Base-by-base conservation (phyloP, 2,329 filamentous ascomycete species). In the Phialocephala subalpina region DNA sequence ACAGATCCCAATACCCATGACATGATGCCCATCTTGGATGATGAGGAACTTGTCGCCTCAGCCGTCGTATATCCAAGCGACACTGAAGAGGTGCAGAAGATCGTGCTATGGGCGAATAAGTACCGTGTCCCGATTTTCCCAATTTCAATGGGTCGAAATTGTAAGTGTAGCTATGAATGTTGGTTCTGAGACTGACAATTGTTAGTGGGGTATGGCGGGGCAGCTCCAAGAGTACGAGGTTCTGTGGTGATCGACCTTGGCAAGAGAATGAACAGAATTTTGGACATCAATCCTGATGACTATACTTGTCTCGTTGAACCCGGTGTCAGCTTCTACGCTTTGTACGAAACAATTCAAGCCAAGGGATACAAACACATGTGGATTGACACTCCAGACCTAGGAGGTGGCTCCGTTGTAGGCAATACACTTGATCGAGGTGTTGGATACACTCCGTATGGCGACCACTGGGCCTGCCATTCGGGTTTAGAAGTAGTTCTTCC, bases 281-380 rank as follows among this genome's bases (percentile, higher is more conserved):
- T 87, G 6, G 78, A 84, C 49, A 80, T 87, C 14, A 81, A 84
- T 69, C 79, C 78, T 0, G 80, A 83, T 16, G 81, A 80, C 45
- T 82, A 81, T 18, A 84, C 79, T 61, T 83, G 79, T 60, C 74
- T 87, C 0, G 79, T 87, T 6, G 84, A 87, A 70, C 85, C 85
- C 0, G 85, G 85, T 0, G 85, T 87, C 0, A 82, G 83, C 0
- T 87, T 82, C 70, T 81, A 82, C 62, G 80, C 79, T 25, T 76
- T 87, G 6, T 80, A 86, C 66, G 78, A 86, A 22, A 79, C 82
- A 55, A 75, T 85, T n/a, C 74, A 79, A 67, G 77, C 78, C n/a
- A 58, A 58, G 33, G 62, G 63, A n/a, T 53, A 53, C 25, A 45
- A 58, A n/a, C 49, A 63, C 25, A 42, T 68, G 14, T 68, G 66